Evolutionary conservation across 306 rosid species (phyloP), one percentile per base, ranked within the genome.

Genomic region (Hippophae gyantsensis): DNA sequence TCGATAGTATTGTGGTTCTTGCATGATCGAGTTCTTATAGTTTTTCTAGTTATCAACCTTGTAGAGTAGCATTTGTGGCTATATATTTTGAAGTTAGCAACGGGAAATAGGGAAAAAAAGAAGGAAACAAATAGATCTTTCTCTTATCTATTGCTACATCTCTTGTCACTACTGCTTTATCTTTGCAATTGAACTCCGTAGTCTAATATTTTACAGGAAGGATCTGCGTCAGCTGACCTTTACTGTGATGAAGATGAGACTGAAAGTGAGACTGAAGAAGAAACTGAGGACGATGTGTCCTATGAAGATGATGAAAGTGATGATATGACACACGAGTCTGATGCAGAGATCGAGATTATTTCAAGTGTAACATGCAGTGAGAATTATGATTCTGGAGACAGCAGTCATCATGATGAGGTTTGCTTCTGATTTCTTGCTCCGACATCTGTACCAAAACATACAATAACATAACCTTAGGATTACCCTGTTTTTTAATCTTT

Each of bases 221-320:
- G 90, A 67, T 71, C 78, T 42, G 50, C 61, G 58, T 73, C 90
- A 54, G 88, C 84, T 49, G 95, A 86, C 45, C 64, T 84, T 66
- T 86, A 93, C 82, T 67, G 79, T 3, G 93, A 88, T 65, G 58
- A 96, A 6, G 93, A 85, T 63, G 97, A 84, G 51, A 81, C 86
- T 77, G 86, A 74, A 57, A 84, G 84, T 60, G 97, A 78, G 74
- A 78, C 85, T 12, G 99, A 77, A 55, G 97, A 83, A 70, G 95
- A 64, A 45, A 76, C 85, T 32, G 93, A 79, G 38, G 38, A 32
- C 69, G 95, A 81, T 6, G 66, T 74, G 67, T 92, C 90, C 51
- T 85, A 83, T 60, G 90, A 92, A 27, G 95, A 84, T 23, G 90
- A 82, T 65, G 82, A 84, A 42, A 32, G 38, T 32, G 38, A 32